Evolutionary conservation across 225 moss, liverwort and hornwort genomes (phyloP).

Genomic region (Asterella californica): DNA sequence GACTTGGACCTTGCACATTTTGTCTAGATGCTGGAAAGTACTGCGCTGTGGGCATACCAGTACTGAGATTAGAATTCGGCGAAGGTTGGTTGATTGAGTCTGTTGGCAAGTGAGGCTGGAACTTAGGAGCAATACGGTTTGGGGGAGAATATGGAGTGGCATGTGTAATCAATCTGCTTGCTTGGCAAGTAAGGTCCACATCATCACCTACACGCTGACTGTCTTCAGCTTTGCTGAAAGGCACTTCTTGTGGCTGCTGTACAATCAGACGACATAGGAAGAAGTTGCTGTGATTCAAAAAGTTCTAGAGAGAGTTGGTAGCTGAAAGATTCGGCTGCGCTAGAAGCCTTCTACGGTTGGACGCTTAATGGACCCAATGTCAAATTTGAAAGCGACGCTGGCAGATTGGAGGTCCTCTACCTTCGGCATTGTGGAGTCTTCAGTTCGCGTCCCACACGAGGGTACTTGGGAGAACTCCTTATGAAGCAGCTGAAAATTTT

Average conservation of each 20-base stretch:
- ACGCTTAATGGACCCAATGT: neutral
- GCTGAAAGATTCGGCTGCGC: neutral
- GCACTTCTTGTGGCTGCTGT: conserved; percentile 9
- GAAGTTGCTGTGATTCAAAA: conserved; percentile 8
- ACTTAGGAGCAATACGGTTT: conserved; percentile 19
- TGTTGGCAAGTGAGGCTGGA: conserved; percentile 10
- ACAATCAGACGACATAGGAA: neutral
- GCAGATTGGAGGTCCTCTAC: neutral
- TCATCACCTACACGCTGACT: conserved; percentile 1
- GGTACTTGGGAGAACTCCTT: conserved; percentile 5
- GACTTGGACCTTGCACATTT: conserved; percentile 20
- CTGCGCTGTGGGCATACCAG: conserved; percentile 14
- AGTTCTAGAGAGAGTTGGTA: neutral
- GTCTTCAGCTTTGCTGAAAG: neutral
- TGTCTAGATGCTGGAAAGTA: neutral
- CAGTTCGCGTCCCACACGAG: neutral
- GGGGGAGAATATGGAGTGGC: conserved; percentile 21
- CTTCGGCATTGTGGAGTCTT: neutral
- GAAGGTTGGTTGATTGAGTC: neutral
- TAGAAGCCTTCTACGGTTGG: neutral
- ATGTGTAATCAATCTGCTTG: conserved; percentile 14
- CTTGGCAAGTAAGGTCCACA: conserved; percentile 22
- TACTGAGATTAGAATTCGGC: neutral
- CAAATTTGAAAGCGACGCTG: neutral
- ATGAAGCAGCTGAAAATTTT: conserved; percentile 1